Percentiles rank a stretch among this genome's conserved stretches.
Evolutionary conservation across 306 rosid species (phyloP).

Genomic region (Fragaria vesca): DNA sequence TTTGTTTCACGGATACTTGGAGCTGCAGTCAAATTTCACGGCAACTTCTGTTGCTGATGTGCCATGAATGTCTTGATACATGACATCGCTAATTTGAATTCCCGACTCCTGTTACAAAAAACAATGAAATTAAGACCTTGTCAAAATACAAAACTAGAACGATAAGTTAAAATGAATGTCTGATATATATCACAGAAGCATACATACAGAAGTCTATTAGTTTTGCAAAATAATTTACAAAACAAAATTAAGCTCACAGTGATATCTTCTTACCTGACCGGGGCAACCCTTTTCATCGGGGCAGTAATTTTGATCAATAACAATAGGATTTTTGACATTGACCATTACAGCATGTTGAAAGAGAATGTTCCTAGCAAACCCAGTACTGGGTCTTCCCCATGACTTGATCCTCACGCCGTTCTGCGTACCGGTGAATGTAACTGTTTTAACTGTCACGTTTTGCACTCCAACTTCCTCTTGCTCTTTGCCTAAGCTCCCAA

Average conservation of each 20-base stretch:
- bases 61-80: slow-evolving; percentile 29
- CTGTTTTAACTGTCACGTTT: slow-evolving; percentile 47
- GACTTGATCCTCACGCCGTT: slow-evolving; percentile 61
- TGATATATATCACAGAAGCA: too few species aligned
- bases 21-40: slow-evolving; percentile 34
- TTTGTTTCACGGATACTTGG: slow-evolving; percentile 23
- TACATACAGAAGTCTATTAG: too few species aligned
- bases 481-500: slow-evolving; percentile 53
- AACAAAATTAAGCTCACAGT: too few species aligned
- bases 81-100: slow-evolving; percentile 11
- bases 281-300: slow-evolving; percentile 40
- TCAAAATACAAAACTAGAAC: too few species aligned
- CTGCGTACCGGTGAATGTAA: slow-evolving; percentile 33
- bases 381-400: slow-evolving; percentile 55
- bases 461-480: slow-evolving; percentile 43
- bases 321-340: slow-evolving; percentile 43
- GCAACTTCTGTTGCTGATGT: slow-evolving; percentile 37
- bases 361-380: slow-evolving; percentile 40
- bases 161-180: too few species aligned
- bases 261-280: slow-evolving; percentile 23
- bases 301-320: slow-evolving; percentile 60
- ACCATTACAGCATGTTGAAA: slow-evolving; percentile 36
- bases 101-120: too few species aligned
- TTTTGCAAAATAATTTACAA: too few species aligned
- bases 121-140: too few species aligned